These are phyloP conservation scores for Linum usitatissimum DNA, from an alignment of 345 rosid species.

Conservation along the genomic window DNA sequence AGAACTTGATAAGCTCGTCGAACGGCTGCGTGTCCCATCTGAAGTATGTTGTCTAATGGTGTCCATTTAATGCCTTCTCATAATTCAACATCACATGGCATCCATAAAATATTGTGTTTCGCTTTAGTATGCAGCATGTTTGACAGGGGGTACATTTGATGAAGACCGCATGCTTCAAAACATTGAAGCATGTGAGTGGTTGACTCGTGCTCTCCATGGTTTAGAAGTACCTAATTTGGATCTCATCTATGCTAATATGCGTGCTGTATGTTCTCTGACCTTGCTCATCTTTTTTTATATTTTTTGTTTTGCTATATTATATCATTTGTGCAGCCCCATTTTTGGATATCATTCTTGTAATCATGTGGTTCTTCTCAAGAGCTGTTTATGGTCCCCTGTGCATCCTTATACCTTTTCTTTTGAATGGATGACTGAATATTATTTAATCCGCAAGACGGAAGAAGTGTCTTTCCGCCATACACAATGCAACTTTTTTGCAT, in stretches of 20 bases:
- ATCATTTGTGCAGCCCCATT: background rate
- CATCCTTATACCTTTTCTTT: background rate
- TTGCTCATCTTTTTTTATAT: slow-evolving; percentile 11
- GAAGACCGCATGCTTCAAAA: slow-evolving; percentile 86
- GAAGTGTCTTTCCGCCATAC: too few relatives aligned
- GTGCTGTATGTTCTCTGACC: slow-evolving; percentile 53
- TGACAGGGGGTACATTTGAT: slow-evolving; percentile 86
- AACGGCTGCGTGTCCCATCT: slow-evolving; percentile 69
- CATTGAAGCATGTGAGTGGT: slow-evolving; percentile 98
- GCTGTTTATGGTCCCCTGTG: background rate
- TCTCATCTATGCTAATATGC: slow-evolving; percentile 64
- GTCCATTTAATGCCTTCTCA: background rate
- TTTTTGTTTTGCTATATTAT: background rate
- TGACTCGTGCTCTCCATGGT: slow-evolving; percentile 65
- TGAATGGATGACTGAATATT: too few relatives aligned
- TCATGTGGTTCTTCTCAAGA: background rate
- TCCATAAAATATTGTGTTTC: slow-evolving; percentile 8
- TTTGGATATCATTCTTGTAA: background rate
- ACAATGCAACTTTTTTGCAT: too few relatives aligned
- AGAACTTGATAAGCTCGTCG: slow-evolving; percentile 90
- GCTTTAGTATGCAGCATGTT: slow-evolving; percentile 72
- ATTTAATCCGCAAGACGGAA: too few relatives aligned
- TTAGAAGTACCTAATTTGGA: slow-evolving; percentile 83
- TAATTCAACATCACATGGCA: background rate
- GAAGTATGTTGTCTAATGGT: slow-evolving; percentile 37